Conservation (phyloP, 108 stramenopile species). For the Nitzschia palea region DNA sequence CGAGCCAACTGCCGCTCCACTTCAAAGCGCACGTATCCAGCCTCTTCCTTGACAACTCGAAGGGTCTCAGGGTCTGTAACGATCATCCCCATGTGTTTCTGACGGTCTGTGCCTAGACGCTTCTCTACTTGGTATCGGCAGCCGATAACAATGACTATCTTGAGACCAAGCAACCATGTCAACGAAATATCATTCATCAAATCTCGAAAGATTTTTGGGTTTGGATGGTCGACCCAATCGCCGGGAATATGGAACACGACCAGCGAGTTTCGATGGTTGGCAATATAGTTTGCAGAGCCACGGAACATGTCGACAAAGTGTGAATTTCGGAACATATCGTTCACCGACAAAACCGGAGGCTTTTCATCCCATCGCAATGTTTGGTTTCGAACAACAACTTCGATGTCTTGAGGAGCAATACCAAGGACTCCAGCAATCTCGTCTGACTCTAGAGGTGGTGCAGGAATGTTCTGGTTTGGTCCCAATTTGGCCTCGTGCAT, state of each 20-base stretch:
- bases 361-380: neutral
- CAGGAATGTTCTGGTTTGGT: conserved; percentile 1
- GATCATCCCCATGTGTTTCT: conserved; percentile 62
- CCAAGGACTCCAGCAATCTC: conserved; percentile 11
- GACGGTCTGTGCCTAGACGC: conserved; percentile 46
- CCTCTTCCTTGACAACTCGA: conserved; percentile 90
- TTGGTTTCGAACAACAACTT: neutral
- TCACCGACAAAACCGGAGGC: neutral
- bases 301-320: conserved; percentile 93
- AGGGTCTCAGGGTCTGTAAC: conserved; percentile 85
- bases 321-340: conserved; percentile 9
- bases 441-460: neutral
- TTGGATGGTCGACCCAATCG: conserved; percentile 43
- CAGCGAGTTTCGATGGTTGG: conserved; percentile 85
- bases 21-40: conserved; percentile 94
- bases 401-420: conserved; percentile 15
- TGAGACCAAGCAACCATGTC: conserved; percentile 91
- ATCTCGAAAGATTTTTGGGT: conserved; percentile 65
- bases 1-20: conserved; percentile 90
- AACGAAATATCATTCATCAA: conserved; percentile 93
- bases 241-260: conserved; percentile 95
- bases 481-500: neutral
- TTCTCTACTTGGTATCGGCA: conserved; percentile 79
- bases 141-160: conserved; percentile 74
- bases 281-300: conserved; percentile 93